Evolutionary conservation across 1,139 yeast genomes (phyloP), one percentile per base, ranked within the genome.

Genomic region (Kazachstania sp.): DNA sequence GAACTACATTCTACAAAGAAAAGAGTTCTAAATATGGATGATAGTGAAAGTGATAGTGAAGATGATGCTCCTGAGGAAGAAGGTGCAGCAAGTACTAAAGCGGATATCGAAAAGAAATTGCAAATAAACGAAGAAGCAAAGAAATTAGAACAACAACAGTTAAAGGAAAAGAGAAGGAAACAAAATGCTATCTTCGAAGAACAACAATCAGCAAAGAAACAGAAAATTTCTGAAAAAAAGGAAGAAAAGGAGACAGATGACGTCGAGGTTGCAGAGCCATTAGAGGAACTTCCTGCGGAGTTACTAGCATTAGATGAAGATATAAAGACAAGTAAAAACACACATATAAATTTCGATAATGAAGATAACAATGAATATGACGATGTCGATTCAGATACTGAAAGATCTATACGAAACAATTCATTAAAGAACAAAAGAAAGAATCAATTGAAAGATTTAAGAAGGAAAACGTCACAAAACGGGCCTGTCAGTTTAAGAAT

Each of bases 401-500:
- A 50, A 16, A 51, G 51, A 28, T 59, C 53, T 43, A 40, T 55
- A 45, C 57, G 57, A 55, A 54, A 64, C 52, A 61, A 63, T 43
- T 44, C 69, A 43, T 69, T 70, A 53, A 67, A 71, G 53, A 44
- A 43, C 29, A 72, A 67, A 48, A 74, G 75, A 56, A 64, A 73
- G 54, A 69, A 69, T 41, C 66, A 69, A 41, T 63, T 75, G 32
- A 75, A 72, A 57, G 65, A 65, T 29, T 53, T 69, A 43, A 71
- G 70, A 45, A 69, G 67, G 34, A 57, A 64, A 3, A 61, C 72
- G 0, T 61, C 72, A 29, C 72, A 72, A 49, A 77, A 72, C 56
- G 84, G 85, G 0, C 81, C 83, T 4, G 81, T 79, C 31, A 71
- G 66, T 54, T 84, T 79, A 16, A 52, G 55, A 8, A 43, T 61